Conservation (phyloP, 192 early-diverging fungal genomes). For the Diversispora epigaea region DNA sequence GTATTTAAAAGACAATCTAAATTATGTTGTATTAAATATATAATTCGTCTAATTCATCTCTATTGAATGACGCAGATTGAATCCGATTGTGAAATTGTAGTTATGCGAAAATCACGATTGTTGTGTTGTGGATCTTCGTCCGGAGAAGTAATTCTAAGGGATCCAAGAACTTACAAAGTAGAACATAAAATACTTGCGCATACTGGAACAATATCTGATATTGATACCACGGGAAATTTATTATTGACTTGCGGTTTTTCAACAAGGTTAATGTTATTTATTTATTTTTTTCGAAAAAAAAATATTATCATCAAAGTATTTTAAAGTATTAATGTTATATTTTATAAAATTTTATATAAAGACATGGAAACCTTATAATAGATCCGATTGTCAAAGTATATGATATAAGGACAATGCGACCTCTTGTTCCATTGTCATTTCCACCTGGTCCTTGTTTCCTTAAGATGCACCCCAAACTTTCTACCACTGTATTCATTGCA, state of each 20-base stretch:
- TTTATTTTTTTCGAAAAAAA: not conserved
- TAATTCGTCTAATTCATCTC: not conserved
- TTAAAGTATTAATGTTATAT: not conserved
- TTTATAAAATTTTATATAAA: conserved; percentile 18
- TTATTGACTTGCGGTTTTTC: conserved; percentile 78
- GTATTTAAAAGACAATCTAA: conserved; percentile 39
- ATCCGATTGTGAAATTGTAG: conserved; percentile 52
- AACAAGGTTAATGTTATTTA: conserved; percentile 45
- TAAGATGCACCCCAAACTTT: conserved; percentile 70
- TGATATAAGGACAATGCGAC: conserved; percentile 71
- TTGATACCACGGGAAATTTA: conserved; percentile 74
- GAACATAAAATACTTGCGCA: conserved; percentile 71
- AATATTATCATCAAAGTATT: not conserved
- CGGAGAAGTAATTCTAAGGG: conserved; percentile 66
- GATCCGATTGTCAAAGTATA: conserved; percentile 83
- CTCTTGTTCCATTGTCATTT: conserved; percentile 71
- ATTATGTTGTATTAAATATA: conserved; percentile 19
- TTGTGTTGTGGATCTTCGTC: conserved; percentile 63
- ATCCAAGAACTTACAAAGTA: conserved; percentile 61
- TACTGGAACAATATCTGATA: conserved; percentile 72
- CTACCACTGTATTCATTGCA: conserved; percentile 62
- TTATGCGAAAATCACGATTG: conserved; percentile 64
- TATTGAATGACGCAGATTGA: conserved; percentile 36
- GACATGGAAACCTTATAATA: conserved; percentile 59
- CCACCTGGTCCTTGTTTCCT: conserved; percentile 64